Evolutionary conservation across 345 rosid species (phyloP), one percentile per base, ranked within the genome.

Genomic region (Ceriops tagal): DNA sequence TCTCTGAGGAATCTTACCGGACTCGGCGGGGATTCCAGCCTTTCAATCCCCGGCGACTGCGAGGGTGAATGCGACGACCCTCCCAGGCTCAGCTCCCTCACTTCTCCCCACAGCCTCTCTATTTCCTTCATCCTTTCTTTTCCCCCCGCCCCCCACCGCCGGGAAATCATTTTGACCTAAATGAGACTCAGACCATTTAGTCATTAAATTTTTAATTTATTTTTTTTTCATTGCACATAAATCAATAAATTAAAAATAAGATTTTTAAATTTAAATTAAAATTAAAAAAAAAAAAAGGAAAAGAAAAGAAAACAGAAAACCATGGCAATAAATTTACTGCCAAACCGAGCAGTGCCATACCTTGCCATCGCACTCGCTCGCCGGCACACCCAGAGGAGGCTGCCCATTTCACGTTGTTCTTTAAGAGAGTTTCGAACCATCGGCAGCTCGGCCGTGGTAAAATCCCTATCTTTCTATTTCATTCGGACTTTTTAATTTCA

Each of bases 1-100:
- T 81, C 78, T 53, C 96, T 67, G 26, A 89, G 82, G 80, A 93
- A 91, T n/a, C 79, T 74, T 21, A 91, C 77, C 0, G 97, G 87
- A 27, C 87, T 56, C 24, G 97, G 97, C 0, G 89, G 74, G 5
- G 86, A 76, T 8, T 76, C 43, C 13, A 92, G 81, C 28, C 76
- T 82, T 20, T 84, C 83, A 15, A 89, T 73, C 65, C 57, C 53
- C 73, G 57, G 62, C 68, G 72, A 24, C 26, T 24, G 26, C 26
- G 26, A 24, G 26, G 26, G 26, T 24, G 26, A 37, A 67, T 71
- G 56, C 64, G 80, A 37, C 46, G 46, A 11, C 47, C 49, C 13
- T 47, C 89, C 89, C 2, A 84, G 68, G 71, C 75, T 81, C 8
- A 93, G 68, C 69, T 89, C 96, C 52, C 98, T 85, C 61, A 84